Evolutionary conservation across 352 stramenopile species (phyloP), one percentile per base, ranked within the genome.

Genomic region (Pythium inflatum): DNA sequence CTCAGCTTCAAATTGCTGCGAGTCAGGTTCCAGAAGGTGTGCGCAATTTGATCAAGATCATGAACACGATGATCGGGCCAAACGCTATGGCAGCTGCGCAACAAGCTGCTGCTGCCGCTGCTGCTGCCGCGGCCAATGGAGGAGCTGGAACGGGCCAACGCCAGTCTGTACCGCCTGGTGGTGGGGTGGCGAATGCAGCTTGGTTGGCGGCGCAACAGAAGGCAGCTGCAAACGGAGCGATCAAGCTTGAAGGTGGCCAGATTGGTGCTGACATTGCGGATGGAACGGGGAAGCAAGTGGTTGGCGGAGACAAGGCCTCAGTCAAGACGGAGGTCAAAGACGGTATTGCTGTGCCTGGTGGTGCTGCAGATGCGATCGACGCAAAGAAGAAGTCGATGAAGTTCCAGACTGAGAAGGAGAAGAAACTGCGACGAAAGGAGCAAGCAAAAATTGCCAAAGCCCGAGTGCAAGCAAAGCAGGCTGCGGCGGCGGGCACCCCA

Each of bases 321-420:
- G 45, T 71, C 6, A 75, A 73, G 41, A 48, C 41, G 7, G 64
- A 73, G 30, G 43, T 60, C 13, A 71, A 75, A 27, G 63, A 73
- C 9, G 49, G 34, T 33, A 18, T 48, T 20, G 41, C 53, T 22
- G n/a, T n/a, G 20, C 56, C 56, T 3, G 22, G 27, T 28, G 41
- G 30, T 45, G 53, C 34, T 38, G 43, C 20, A 18, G 55, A 59
- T 20, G 30, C 25, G 3, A 8, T 48, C n/a, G 67, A 74, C 7
- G 31, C 79, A 51, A 91, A 92, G 71, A 94, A 93, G 62, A 94
- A 94, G 31, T 79, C 87, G 0, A 33, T 89, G 51, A 90, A 91
- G 58, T 75, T 89, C 30, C 86, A 93, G 62, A 90, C 84, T 4
- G 88, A 96, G 56, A 96, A 96, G 53, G 88, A 96, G 64, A 96